These are phyloP conservation scores for Quercus tomentella DNA, from an alignment of 331 rosid genomes.

Conservation along the genomic window DNA sequence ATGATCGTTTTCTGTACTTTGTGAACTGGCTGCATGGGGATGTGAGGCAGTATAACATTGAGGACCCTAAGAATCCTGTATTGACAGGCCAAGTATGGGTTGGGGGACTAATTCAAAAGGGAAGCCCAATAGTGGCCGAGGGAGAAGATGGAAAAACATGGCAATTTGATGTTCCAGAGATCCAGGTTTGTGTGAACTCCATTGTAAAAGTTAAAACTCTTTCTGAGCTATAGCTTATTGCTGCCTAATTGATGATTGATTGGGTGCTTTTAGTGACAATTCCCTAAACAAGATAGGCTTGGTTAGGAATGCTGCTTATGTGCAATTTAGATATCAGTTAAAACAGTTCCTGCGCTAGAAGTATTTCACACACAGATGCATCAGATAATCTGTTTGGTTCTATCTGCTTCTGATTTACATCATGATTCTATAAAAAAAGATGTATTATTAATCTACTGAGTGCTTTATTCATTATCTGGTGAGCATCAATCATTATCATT, in stretches of 20 bases:
- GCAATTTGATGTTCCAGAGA: slow-evolving; percentile 78
- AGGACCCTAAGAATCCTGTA: slow-evolving; percentile 65
- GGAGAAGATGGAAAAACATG: slow-evolving; percentile 68
- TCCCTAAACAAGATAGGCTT: not conserved
- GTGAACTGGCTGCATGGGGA: slow-evolving; percentile 99
- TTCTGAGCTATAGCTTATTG: not conserved
- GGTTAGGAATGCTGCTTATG: not conserved
- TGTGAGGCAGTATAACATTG: slow-evolving; percentile 85
- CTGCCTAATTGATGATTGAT: not conserved
- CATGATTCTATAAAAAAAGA: not conserved
- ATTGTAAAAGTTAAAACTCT: not conserved
- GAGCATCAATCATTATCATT: not conserved
- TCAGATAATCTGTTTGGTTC: not conserved
- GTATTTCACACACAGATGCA: not conserved
- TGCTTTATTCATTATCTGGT: not conserved
- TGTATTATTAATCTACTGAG: not conserved
- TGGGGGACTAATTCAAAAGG: slow-evolving; percentile 82
- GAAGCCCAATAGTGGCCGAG: slow-evolving; percentile 60
- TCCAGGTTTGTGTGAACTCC: slow-evolving; percentile 52
- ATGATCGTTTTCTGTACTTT: slow-evolving; percentile 77
- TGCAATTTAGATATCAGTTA: not conserved
- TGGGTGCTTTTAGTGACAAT: not conserved
- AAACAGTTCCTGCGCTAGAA: not conserved
- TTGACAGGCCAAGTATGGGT: slow-evolving; percentile 83
- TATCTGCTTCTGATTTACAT: not conserved